Base-by-base conservation (phyloP, 371 early-diverging fungal genomes). In the Apophysomyces sp. region DNA sequence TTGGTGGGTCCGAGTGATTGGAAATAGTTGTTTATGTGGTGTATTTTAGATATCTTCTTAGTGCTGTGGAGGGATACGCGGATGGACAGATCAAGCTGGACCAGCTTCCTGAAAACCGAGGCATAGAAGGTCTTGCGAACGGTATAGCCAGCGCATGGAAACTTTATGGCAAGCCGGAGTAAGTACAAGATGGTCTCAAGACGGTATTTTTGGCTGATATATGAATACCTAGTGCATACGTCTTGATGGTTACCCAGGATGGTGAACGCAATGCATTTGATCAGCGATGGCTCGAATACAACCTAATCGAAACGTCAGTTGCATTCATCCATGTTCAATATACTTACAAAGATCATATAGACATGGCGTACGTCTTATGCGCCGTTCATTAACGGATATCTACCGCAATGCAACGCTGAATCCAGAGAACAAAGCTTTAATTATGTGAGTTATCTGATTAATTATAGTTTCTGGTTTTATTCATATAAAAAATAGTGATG, bases 241-340 rank as follows among this genome's bases (percentile, higher is more conserved):
- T 94, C 0, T 72, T 93, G 55, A 93, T 98, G 90, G 86, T 98
- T 36, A 88, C 92, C 13, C 98, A 97, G 68, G 93, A 95, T 13
- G 86, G 83, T n/a, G 99, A 98, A 73, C 84, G 95, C 36, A 98
- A 98, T 67, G 86, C 86, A 9, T 95, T 91, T 73, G 99, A 98
- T 72, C 99, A 98, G 72, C 89, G 96, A 36, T 90, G 87, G 86
- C 89, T 97, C 55, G 97, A 97, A 63, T 89, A 90, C 62, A 67
- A 71, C 16, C 80, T 98, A n/a, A 82, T 90, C 58, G 82, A 91
- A 49, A 80, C 74, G 91, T 92, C 86, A 53, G 68, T 55, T n/a
- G 24, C 18, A n/a, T 7, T 21, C 18, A 21, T 21, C 6, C 16
- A 28, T 67, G 30, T 62, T 16, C 37, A 13, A n/a, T 21, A 9